Percentiles rank a stretch among this genome's conserved stretches.
Evolutionary conservation across 2,329 filamentous ascomycete species (phyloP).

Genomic region (Didymella lethalis): DNA sequence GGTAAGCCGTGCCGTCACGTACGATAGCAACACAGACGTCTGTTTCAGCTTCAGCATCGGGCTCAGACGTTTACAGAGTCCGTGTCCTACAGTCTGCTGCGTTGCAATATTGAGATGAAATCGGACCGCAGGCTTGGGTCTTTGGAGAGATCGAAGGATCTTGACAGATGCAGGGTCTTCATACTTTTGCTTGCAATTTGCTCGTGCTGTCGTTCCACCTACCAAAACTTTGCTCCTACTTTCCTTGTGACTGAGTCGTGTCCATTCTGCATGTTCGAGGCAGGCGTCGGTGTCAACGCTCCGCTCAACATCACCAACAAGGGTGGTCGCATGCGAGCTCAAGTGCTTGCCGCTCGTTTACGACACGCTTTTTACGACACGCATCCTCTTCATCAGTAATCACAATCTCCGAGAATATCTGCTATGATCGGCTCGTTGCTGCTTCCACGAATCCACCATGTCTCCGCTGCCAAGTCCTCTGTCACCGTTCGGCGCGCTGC

Average conservation of each 20-base stretch:
- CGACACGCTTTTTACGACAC: neutral
- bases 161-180: neutral
- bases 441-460: neutral
- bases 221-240: neutral
- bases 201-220: neutral
- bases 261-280: neutral
- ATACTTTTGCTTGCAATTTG: neutral
- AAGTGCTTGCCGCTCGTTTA: neutral
- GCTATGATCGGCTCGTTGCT: neutral
- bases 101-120: neutral
- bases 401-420: neutral
- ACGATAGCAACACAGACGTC: neutral
- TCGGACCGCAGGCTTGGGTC: neutral
- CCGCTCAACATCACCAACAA: neutral
- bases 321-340: neutral
- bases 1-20: neutral
- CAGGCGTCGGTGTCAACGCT: neutral
- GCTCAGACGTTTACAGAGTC: neutral
- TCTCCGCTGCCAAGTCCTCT: neutral
- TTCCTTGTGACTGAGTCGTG: neutral
- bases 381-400: neutral
- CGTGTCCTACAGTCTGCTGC: neutral
- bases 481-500: slow-evolving; percentile 4
- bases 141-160: neutral
- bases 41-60: no score